These are phyloP conservation scores for Potentilla sterilis DNA, from an alignment of 306 rosid genomes.

Conservation along the genomic window DNA sequence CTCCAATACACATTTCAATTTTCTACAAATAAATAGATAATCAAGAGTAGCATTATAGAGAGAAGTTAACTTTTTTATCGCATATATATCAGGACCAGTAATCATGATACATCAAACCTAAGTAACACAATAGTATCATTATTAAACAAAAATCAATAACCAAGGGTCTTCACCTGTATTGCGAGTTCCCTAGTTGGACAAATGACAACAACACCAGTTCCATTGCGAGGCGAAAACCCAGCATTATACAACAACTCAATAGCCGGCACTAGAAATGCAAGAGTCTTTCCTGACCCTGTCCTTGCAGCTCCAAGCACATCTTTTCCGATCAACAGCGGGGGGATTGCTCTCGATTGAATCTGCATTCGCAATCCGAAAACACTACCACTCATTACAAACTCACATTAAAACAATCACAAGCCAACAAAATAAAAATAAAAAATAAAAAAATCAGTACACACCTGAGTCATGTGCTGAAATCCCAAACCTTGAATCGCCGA, in stretches of 20 bases:
- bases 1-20: background rate
- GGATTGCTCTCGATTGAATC: conserved; percentile 86
- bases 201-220: conserved; percentile 76
- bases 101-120: too few species aligned
- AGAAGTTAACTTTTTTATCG: background rate
- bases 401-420: background rate
- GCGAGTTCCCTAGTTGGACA: conserved; percentile 98
- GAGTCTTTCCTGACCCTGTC: conserved; percentile 96
- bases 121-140: too few species aligned
- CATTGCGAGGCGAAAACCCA: conserved; percentile 65
- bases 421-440: background rate
- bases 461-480: conserved; percentile 75
- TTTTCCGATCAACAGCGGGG: conserved; percentile 60
- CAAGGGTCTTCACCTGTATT: conserved; percentile 60
- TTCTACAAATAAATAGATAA: background rate
- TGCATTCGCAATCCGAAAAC: conserved; percentile 28
- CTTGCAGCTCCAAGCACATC: conserved; percentile 98
- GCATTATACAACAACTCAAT: conserved; percentile 61
- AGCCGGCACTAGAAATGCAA: conserved; percentile 89
- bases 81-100: background rate
- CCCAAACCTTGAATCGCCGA: conserved; percentile 57
- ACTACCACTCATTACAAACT: background rate
- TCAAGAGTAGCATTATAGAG: background rate
- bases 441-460: background rate
- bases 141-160: background rate